Base-by-base conservation (phyloP, 192 early-diverging fungal genomes). In the Gamsiella multidivaricata region DNA sequence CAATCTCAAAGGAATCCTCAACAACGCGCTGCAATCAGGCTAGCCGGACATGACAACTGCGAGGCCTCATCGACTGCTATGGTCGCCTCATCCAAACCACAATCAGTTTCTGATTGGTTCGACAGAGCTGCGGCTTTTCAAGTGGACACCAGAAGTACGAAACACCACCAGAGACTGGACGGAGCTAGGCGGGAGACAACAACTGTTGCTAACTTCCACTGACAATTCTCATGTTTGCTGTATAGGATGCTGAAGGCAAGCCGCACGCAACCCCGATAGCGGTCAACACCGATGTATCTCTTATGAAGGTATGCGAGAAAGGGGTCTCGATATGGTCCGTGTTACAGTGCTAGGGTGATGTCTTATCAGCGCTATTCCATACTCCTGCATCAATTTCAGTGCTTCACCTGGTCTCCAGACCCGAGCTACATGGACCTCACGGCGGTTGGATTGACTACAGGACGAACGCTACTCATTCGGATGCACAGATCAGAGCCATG, bases 331-430 rank as follows among this genome's bases (percentile, higher is more conserved):
- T n/a, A n/a, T n/a, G n/a, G n/a, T n/a, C n/a, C n/a, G n/a, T n/a
- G n/a, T n/a, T n/a, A n/a, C n/a, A n/a, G n/a, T n/a, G n/a, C n/a
- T n/a, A n/a, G n/a, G n/a, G n/a, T n/a, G n/a, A 32, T 42, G 0
- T 52, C n/a, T n/a, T n/a, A n/a, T n/a, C n/a, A n/a, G n/a, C n/a
- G n/a, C n/a, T n/a, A n/a, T n/a, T 20, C 14, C 0, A 22, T 32
- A n/a, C 17, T 47, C 7, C n/a, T 47, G n/a, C 10, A 22, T 20
- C 18, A 22, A 3, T 8, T 33, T 18, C 58, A 91, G 89, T 91
- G 88, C 70, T 88, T 88, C 46, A 86, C 85, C 42, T 91, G 89
- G 89, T 89, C 86, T 12, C 86, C 87, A n/a, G 85, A 88, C 75
- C 73, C 83, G 7, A 82, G 83, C 47, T 86, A 72, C 66, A 66